Base-by-base conservation (phyloP, 2,329 filamentous ascomycete species). In the Dactylellina drechsleri region DNA sequence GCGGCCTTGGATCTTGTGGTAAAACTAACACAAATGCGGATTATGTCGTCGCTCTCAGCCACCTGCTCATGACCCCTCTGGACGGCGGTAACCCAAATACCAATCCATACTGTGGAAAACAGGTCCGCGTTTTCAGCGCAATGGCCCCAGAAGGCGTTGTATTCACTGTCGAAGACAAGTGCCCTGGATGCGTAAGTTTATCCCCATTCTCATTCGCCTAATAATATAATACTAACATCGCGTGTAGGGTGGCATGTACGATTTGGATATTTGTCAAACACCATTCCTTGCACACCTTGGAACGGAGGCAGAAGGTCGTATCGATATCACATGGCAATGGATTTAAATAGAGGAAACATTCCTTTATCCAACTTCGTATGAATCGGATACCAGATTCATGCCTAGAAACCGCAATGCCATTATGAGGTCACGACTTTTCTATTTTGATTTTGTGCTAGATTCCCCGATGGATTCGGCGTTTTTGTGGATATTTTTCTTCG, bases 401-500 rank as follows among this genome's bases (percentile, higher is more conserved):
- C 47, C 26, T 40, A 18, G 64, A 52, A 65, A 60, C 36, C 52
- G 58, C 59, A 53, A 66, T 59, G 59, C 59, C 71, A 64, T 68
- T 75, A 75, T 59, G 71, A 75, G 31, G 6, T 68, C 62, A 75
- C 52, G 71, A 59, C 31, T 52, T n/a, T 49, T 36, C 43, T 61
- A 49, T 61, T 65, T 60, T 15, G 62, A 18, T 66, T 41, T 49
- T 64, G 47, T 60, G 26, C 52, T 67, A 58, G 64, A 68, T 68
- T 68, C 59, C 58, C 64, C 71, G 59, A 75, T 75, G 71, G 71
- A 75, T 60, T 75, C 70, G 71, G 71, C 68, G 68, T 73, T 73
- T 23, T 41, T 66, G 59, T 65, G 71, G 41, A 41, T 36, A 23
- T 66, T 43, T 40, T 64, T 67, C 50, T 57, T 18, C 31, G 50